Evolutionary conservation across 495 filamentous ascomycete species (phyloP), one percentile per base, ranked within the genome.

Genomic region (Pyrenula aspistea): DNA sequence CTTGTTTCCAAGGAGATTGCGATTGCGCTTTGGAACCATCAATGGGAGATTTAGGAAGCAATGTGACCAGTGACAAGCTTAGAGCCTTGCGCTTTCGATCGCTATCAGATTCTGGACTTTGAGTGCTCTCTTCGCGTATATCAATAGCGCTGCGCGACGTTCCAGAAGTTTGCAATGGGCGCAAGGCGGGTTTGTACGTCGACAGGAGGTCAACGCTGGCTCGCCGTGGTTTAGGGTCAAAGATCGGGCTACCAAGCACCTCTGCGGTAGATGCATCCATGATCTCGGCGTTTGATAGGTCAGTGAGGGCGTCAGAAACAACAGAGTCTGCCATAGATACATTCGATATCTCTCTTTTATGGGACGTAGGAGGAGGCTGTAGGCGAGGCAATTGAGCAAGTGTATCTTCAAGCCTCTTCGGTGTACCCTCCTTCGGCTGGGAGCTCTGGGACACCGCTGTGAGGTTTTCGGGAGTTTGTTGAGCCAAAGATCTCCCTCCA

Each of bases 211-310:
- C 31, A 42, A 42, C 31, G 20, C 50, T 52, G n/a, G 50, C 22
- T 52, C 50, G 8, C 57, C 48, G 19, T 49, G 54, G 52, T 42
- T 20, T 48, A 51, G 55, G 15, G 52, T 59, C 25, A 22, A 60
- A 58, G 3, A 57, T 31, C 1, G 60, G 58, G 23, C 22, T 50
- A 12, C 61, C 57, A 2, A 66, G 57, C 48, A 61, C 64, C 31
- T 67, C 60, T 22, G 61, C 62, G 4, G 59, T 48, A 10, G 60
- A 58, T 1, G 65, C 65, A 47, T 61, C 53, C 24, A 55, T 53
- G 31, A 67, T 63, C 31, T 67, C 65, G 19, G 65, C 59, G 25
- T 64, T 66, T 23, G 65, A 67, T 42, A 57, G 61, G 25, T 62
- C 54, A 0, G 65, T 67, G n/a, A 60, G 63, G 20, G 58, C 59